A percentile compares a stretch with the other conserved stretches of the same genome.
Conservation (phyloP, 2,329 filamentous ascomycete species). For the Cladosporium sp. region DNA sequence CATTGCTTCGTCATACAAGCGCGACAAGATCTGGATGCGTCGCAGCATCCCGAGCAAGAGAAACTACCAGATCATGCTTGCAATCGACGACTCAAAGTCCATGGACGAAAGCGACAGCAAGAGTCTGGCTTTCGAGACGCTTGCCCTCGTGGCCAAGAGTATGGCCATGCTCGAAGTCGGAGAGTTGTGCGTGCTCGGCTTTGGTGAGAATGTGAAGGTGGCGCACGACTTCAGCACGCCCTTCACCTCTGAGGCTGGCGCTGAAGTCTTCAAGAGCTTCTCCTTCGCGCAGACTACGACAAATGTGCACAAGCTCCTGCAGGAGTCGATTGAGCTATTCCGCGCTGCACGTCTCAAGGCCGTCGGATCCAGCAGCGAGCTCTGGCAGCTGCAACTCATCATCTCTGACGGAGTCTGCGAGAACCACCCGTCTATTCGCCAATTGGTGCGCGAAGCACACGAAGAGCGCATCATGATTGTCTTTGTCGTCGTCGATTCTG, state of each 20-base stretch:
- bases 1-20: constrained; percentile 96
- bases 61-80: constrained; percentile 94
- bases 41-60: constrained; percentile 87
- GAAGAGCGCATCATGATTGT: constrained; percentile 97
- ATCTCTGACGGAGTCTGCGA: constrained; percentile 93
- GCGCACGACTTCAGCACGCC: constrained; percentile 82
- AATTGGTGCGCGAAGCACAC: constrained; percentile 79
- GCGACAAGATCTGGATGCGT: constrained; percentile 99
- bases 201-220: constrained; percentile 77
- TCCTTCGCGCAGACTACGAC: constrained; percentile 81
- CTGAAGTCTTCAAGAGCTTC: constrained; percentile 79
- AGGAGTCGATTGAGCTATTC: constrained; percentile 76
- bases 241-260: constrained; percentile 76
- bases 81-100: constrained; percentile 89
- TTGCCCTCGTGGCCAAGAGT: constrained; percentile 83
- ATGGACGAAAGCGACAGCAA: constrained; percentile 83
- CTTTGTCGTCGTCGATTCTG: constrained; percentile 87
- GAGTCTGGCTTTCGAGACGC: constrained; percentile 82
- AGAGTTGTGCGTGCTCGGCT: constrained; percentile 85
- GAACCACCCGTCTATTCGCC: constrained; percentile 76
- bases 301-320: constrained; percentile 75
- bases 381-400: constrained; percentile 93
- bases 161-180: constrained; percentile 92
- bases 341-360: constrained; percentile 65
- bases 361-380: constrained; percentile 55